A percentile compares a stretch with the other conserved stretches of the same genome.
phyloP scores from a whole-genome alignment of 805 yeast species.

The Wickerhamiella parazyma region DNA sequence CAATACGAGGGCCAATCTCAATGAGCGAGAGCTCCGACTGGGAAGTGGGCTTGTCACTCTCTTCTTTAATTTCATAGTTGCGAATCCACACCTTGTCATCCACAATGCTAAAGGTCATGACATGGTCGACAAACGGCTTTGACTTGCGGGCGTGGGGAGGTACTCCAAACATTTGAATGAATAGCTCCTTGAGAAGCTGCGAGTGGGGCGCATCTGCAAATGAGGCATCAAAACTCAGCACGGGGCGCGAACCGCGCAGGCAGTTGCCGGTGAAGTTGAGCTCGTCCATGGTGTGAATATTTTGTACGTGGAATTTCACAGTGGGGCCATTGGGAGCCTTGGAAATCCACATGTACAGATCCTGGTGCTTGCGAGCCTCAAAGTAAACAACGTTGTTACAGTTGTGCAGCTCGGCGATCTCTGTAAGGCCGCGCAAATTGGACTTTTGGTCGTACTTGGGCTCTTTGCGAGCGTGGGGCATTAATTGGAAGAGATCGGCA shows the following conservation, averaged over 20 bases:
- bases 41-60: slow-evolving; percentile 27
- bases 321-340: slow-evolving; percentile 99
- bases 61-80: slow-evolving; percentile 76
- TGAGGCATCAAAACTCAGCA: slow-evolving; percentile 71
- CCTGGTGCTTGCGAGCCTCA: slow-evolving; percentile 93
- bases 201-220: slow-evolving; percentile 61
- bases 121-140: slow-evolving; percentile 93
- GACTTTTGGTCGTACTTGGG: slow-evolving; percentile 91
- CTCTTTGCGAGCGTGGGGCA: slow-evolving; percentile 94
- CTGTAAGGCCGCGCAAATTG: slow-evolving; percentile 76
- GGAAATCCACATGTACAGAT: slow-evolving; percentile 84
- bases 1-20: slow-evolving; percentile 95
- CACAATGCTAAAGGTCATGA: slow-evolving; percentile 80
- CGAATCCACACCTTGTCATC: slow-evolving; percentile 94
- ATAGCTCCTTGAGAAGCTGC: slow-evolving; percentile 67
- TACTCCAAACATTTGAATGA: slow-evolving; percentile 77
- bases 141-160: slow-evolving; percentile 87
- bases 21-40: slow-evolving; percentile 60
- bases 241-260: slow-evolving; percentile 86
- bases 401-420: slow-evolving; percentile 91
- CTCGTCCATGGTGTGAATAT: slow-evolving; percentile 91
- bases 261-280: slow-evolving; percentile 94
- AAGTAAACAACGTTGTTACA: slow-evolving; percentile 90
- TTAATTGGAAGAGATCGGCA: slow-evolving; percentile 56
- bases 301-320: slow-evolving; percentile 81